These are phyloP conservation scores for Cryptosporidium parvum DNA, from an alignment of 169 alveolate genomes.

Conservation along the genomic window DNA sequence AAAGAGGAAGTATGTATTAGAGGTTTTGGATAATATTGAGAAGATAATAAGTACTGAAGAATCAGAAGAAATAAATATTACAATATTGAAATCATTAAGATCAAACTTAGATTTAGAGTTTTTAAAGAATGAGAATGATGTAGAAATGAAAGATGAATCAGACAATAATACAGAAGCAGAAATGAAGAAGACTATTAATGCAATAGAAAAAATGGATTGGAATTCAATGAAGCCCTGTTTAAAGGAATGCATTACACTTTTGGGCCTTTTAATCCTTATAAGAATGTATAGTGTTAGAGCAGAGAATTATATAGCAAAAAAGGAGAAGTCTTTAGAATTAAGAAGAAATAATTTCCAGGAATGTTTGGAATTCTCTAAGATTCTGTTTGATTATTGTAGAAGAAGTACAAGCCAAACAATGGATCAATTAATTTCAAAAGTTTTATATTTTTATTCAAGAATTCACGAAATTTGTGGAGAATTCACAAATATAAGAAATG, in stretches of 20 bases:
- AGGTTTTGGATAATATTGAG: conserved; percentile 6
- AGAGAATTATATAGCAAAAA: conserved; percentile 3
- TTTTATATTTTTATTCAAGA: conserved; percentile 87
- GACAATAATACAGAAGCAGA: not conserved
- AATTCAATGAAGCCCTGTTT: conserved; percentile 71
- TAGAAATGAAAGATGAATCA: conserved; percentile 23
- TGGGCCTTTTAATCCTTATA: conserved; percentile 77
- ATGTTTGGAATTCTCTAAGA: conserved; percentile 8
- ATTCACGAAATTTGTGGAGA: conserved; percentile 88
- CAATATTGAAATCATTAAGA: not conserved
- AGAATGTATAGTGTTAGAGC: conserved; percentile 73
- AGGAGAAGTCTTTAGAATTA: conserved; percentile 30
- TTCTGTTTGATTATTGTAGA: conserved; percentile 30
- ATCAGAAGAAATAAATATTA: not conserved
- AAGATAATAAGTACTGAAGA: not conserved
- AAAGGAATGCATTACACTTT: conserved; percentile 75
- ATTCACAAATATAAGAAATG: conserved; percentile 82
- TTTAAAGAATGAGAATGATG: conserved; percentile 8
- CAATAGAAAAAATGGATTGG: conserved; percentile 52
- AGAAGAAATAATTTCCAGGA: not conserved
- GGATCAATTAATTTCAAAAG: conserved; percentile 86
- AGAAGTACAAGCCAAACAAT: conserved; percentile 79
- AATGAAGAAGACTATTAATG: not conserved
- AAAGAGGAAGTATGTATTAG: not conserved
- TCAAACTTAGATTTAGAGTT: not conserved